These are phyloP conservation scores for Tuber microsphaerosporum DNA, from an alignment of 495 filamentous ascomycete genomes.

Conservation along the genomic window DNA sequence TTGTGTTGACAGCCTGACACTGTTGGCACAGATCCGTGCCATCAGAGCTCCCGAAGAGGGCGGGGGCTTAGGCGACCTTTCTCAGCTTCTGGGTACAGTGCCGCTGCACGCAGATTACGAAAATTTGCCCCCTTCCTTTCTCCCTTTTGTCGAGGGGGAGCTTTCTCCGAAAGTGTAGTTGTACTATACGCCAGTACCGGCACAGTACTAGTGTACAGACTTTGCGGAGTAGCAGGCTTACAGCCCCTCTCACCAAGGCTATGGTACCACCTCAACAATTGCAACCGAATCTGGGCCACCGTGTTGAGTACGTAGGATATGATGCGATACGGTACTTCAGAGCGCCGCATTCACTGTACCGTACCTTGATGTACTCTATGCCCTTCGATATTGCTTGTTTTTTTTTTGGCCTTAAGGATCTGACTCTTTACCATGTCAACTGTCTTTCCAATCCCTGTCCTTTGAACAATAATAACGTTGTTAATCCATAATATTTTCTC, in stretches of 20 bases:
- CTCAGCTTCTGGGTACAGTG: not conserved
- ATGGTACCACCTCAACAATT: not conserved
- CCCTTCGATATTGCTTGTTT: not conserved
- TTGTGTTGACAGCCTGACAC: not conserved
- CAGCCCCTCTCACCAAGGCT: not conserved
- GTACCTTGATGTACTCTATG: not conserved
- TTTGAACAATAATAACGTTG: not conserved
- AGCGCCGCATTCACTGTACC: not conserved
- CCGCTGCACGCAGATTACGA: not conserved
- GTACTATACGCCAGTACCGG: not conserved
- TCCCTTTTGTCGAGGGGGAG: not conserved
- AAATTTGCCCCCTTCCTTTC: not conserved
- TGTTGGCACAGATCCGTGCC: not conserved
- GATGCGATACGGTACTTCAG: not conserved
- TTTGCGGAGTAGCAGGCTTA: not conserved
- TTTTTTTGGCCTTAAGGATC: not conserved
- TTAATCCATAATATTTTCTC: not conserved
- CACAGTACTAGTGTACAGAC: not conserved
- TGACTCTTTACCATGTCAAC: not conserved
- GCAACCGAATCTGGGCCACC: not conserved
- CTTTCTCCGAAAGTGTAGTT: not conserved
- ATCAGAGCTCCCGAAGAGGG: not conserved
- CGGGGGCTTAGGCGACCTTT: not conserved
- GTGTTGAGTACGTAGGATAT: not conserved
- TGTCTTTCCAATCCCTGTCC: not conserved